Evolutionary conservation across 1,284 basidiomycete genomes (phyloP), one percentile per base, ranked within the genome.

Genomic region (Puccinia polysora): DNA sequence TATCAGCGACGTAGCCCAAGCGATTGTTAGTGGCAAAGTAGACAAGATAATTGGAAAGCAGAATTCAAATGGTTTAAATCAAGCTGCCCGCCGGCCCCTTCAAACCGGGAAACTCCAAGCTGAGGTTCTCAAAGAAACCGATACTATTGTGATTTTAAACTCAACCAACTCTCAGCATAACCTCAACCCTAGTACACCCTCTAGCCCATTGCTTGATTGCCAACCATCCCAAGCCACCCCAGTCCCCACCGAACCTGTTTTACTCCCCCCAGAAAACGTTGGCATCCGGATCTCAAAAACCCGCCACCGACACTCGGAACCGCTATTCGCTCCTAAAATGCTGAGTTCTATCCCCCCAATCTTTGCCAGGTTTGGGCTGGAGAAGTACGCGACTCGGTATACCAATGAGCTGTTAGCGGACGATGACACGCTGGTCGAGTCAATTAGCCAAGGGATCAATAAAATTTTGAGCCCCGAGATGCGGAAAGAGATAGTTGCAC

Each of bases 301-400:
- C 45, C 47, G 68, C n/a, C 68, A 71, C 20, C 59, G 59, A 43
- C 68, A 71, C 30, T 58, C 68, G 18, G 68, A 71, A 45, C 68
- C 68, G 5, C 49, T 71, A 20, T 71, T 71, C 30, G 58, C 68
- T n/a, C 68, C 68, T 5, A 23, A 8, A 18, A 14, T 71, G 15
- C 36, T 71, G 34, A 63, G 36, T 23, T 53, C 56, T 25, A 71
- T 71, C 32, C 47, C 47, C 36, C 43, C 59, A 20, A 49, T 62
- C 20, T 71, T 71, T 50, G 25, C 58, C n/a, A 50, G 47, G 45
- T 59, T 59, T 63, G 68, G 68, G 14, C n/a, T 71, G n/a, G 49
- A 62, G 32, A 59, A 52, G 52, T 62, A 53, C 8, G 68, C 59
- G n/a, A 60, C 36, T 23, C 40, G 56, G 38, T 71, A 71, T 63